phyloP scores from a whole-genome alignment of 73 alveolate species.

The Blepharisma japonicum region DNA sequence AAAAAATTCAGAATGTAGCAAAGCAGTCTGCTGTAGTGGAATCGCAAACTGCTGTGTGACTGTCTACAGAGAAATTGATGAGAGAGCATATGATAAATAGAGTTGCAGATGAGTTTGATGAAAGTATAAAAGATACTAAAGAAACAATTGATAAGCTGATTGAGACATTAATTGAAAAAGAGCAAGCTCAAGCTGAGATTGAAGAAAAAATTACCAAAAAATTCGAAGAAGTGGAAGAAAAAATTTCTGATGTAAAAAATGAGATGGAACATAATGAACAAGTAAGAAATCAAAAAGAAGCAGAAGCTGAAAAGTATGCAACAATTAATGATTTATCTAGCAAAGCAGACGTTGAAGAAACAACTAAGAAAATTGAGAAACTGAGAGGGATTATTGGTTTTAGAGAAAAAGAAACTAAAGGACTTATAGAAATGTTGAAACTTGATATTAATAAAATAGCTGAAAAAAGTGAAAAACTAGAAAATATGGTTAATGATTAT shows the following conservation, averaged over 20 bases:
- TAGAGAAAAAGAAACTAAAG: not conserved
- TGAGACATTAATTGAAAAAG: constrained; percentile 7
- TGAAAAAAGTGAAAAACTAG: not conserved
- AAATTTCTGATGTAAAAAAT: not conserved
- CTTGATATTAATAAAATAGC: not conserved
- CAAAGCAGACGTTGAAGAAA: constrained; percentile 19
- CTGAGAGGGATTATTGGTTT: not conserved
- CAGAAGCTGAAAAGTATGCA: constrained; percentile 27
- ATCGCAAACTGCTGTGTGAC: constrained; percentile 41
- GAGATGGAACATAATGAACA: constrained; percentile 2
- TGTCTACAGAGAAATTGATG: constrained; percentile 48
- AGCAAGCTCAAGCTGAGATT: not conserved
- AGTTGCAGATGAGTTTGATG: constrained; percentile 25
- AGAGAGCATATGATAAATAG: constrained; percentile 47
- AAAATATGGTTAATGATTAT: not conserved
- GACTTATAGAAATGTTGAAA: not conserved
- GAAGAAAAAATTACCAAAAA: not conserved
- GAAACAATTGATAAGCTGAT: constrained; percentile 15
- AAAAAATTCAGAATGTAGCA: constrained; percentile 27
- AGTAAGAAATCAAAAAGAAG: constrained; percentile 29
- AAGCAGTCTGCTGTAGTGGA: constrained; percentile 37
- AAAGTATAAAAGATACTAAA: not conserved
- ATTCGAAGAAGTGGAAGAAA: constrained; percentile 15
- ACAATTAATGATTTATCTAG: constrained; percentile 25
- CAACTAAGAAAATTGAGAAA: constrained; percentile 29